Evolutionary conservation across 179 eudicot species (phyloP), one percentile per base, ranked within the genome.

Genomic region (Vitellaria paradoxa): DNA sequence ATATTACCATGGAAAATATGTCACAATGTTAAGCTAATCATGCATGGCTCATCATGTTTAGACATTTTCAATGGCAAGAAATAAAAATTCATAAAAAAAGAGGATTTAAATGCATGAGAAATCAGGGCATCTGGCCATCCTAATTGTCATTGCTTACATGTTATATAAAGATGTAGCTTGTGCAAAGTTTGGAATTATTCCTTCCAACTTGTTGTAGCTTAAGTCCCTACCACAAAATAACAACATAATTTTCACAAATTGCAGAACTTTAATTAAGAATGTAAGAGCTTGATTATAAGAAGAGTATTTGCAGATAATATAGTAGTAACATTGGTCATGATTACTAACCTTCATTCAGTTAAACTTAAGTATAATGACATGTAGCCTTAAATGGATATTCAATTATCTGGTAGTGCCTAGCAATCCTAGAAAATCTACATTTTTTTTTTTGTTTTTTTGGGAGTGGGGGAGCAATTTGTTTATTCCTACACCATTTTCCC

Each of bases 201-300:
- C 90, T 49, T 70, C 80, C 78, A 87, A 79, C 56, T 78, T 79
- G 82, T 87, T 87, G 84, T 80, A 87, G 75, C 90, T 87, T 75
- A 87, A 85, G 77, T 87, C 90, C 84, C 90, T 87, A 83, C 57
- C 60, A 68, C 68, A 24, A 59, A 46, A 37, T 40, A 63, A 68
- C 46, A 65, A 37, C 2, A 64, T 18, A 65, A 65, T 4, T 13
- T 65, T 65, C 26, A 26, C n/a, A 13, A 37, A 30, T 17, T 46
- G 5, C 68, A 65, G 5, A 15, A 63, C 53, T 40, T 57, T 8
- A 60, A 18, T 30, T 30, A 30, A 30, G 37, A 30, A 30, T 30
- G 37, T 30, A 30, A 30, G 21, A 60, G 21, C 40, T 14, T 12
- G 24, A 24, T 45, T 18, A 56, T 72, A 80, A 12, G 23, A 62